Evolutionary conservation across 495 filamentous ascomycete genomes (phyloP).

Genomic region (Aspergillus leporis): DNA sequence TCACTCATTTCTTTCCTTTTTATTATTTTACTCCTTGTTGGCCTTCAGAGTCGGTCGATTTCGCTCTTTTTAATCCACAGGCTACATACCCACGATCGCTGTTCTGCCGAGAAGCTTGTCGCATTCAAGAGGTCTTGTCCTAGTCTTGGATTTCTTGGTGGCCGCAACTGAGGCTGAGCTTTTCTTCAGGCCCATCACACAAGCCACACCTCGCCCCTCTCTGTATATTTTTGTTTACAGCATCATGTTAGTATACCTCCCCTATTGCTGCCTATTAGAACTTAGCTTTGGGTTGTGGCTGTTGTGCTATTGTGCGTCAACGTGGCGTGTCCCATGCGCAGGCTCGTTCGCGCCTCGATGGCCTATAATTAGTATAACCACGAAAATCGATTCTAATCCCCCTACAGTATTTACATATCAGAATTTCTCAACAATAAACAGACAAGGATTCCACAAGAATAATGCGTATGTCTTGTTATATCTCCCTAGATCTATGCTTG

Average conservation of each 20-base stretch:
- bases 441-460: neutral
- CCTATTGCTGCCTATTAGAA: constrained; percentile 1
- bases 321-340: neutral
- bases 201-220: constrained; percentile 10
- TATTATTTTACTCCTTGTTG: neutral
- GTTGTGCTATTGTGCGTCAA: neutral
- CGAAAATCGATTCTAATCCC: neutral
- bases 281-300: neutral
- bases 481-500: neutral
- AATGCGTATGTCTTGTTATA: constrained; percentile 5
- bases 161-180: constrained; percentile 13
- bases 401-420: neutral
- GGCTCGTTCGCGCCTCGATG: neutral
- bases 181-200: constrained; percentile 6
- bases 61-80: neutral
- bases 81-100: neutral
- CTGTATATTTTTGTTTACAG: neutral
- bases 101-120: constrained; percentile 13
- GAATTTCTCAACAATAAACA: neutral
- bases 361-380: neutral
- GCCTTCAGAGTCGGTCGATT: neutral
- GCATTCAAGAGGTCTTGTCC: constrained; percentile 9
- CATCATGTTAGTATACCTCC: constrained; percentile 2
- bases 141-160: constrained; percentile 4
- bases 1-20: neutral